Evolutionary conservation across 805 yeast species (phyloP).

Genomic region (Debaryomyces hansenii): DNA sequence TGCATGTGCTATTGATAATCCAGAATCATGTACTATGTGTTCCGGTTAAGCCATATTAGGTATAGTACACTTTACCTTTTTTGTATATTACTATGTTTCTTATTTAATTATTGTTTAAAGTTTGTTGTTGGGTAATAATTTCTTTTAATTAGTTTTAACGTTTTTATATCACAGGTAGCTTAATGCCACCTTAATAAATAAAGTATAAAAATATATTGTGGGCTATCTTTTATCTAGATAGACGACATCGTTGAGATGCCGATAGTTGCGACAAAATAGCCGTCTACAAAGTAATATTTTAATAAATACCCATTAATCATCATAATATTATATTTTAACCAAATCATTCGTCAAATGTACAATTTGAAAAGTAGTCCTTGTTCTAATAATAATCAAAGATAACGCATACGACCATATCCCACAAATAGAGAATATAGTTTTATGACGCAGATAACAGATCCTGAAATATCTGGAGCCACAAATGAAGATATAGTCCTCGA

Average conservation of each 20-base stretch:
- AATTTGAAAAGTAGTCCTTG: too few relatives aligned
- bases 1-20: conserved; percentile 96
- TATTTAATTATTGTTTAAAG: background rate
- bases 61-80: background rate
- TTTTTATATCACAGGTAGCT: background rate
- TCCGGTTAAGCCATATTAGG: conserved; percentile 62
- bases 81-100: conserved; percentile 1
- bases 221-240: too few relatives aligned
- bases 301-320: too few relatives aligned
- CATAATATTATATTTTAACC: too few relatives aligned
- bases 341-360: too few relatives aligned
- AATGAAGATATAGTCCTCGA: background rate
- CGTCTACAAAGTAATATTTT: too few relatives aligned
- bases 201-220: background rate
- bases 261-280: too few relatives aligned
- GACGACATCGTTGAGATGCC: too few relatives aligned
- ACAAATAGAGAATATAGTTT: too few relatives aligned
- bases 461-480: background rate
- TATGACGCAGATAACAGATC: background rate
- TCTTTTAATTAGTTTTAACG: background rate
- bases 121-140: conserved; percentile 1
- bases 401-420: too few relatives aligned
- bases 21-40: conserved; percentile 98
- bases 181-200: background rate
- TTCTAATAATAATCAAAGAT: too few relatives aligned